Evolutionary conservation across 1,284 basidiomycete species (phyloP).

Genomic region (Trametes versicolor): DNA sequence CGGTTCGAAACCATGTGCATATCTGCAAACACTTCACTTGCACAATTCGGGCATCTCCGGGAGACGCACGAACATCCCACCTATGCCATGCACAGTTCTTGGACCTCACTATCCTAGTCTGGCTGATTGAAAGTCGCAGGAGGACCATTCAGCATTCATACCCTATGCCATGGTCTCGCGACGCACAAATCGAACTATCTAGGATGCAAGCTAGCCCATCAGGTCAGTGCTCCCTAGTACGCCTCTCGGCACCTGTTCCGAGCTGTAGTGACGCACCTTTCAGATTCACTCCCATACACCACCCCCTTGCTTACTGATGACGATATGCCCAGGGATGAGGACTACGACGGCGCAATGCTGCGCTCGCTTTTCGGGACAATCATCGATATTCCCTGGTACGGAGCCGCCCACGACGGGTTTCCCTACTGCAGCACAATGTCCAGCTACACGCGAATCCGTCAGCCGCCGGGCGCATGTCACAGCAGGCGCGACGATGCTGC

Average conservation of each 20-base stretch:
- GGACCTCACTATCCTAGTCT: too few species aligned
- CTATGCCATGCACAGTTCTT: not conserved
- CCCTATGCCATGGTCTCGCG: too few species aligned
- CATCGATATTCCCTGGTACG: slow-evolving; percentile 24
- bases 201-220: too few species aligned
- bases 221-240: not conserved
- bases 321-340: not conserved
- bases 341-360: not conserved
- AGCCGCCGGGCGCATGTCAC: not conserved
- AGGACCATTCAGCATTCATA: too few species aligned
- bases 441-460: slow-evolving; percentile 18
- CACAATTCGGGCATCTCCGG: not conserved
- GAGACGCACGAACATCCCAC: not conserved
- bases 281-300: not conserved
- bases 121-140: too few species aligned
- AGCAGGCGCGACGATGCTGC: slow-evolving; percentile 23
- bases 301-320: not conserved
- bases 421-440: slow-evolving; percentile 17
- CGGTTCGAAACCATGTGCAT: not conserved
- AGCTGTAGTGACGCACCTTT: not conserved
- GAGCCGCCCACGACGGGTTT: slow-evolving; percentile 15
- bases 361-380: slow-evolving; percentile 4
- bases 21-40: slow-evolving; percentile 3
- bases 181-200: not conserved
- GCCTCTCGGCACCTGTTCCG: not conserved